A percentile compares a stretch with the other conserved stretches of the same genome.
These are phyloP conservation scores for Lagenaria siceraria DNA, from an alignment of 306 rosid genomes.

Conservation along the genomic window DNA sequence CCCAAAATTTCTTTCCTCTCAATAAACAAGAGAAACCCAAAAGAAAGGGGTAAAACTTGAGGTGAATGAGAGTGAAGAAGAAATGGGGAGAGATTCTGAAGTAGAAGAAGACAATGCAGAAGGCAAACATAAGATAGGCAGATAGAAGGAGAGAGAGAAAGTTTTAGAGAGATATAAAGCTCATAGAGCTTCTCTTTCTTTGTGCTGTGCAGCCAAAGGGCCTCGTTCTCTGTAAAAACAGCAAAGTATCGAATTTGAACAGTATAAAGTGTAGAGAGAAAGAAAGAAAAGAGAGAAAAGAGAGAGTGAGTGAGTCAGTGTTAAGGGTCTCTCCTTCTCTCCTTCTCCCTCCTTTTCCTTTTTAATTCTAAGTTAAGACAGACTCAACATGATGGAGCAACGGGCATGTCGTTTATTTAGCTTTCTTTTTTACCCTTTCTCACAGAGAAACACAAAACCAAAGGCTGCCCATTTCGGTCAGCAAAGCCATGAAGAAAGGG, in stretches of 20 bases:
- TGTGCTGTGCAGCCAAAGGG: constrained; percentile 40
- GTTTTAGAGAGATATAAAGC: constrained; percentile 11
- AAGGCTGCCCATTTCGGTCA: constrained; percentile 67
- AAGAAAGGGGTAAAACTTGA: constrained; percentile 34
- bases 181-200: constrained; percentile 28
- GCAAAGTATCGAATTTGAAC: constrained; percentile 78
- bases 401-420: constrained; percentile 50
- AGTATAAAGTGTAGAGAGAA: constrained; percentile 56
- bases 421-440: constrained; percentile 26
- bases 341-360: neutral
- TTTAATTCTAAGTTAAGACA: constrained; percentile 4
- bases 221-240: constrained; percentile 83
- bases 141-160: constrained; percentile 8
- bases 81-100: constrained; percentile 61
- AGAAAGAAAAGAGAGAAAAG: constrained; percentile 10
- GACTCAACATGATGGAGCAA: constrained; percentile 44
- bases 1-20: constrained; percentile 8
- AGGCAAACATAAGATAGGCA: constrained; percentile 10
- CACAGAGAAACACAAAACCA: constrained; percentile 14
- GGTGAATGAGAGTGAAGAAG: constrained; percentile 70
- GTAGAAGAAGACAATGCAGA: constrained; percentile 83
- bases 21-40: constrained; percentile 25
- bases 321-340: constrained; percentile 18
- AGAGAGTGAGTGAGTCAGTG: neutral
- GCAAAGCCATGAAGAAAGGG: constrained; percentile 47